Base-by-base conservation (phyloP, 2,329 filamentous ascomycete species). In the Emmonsiellopsis sp. region DNA sequence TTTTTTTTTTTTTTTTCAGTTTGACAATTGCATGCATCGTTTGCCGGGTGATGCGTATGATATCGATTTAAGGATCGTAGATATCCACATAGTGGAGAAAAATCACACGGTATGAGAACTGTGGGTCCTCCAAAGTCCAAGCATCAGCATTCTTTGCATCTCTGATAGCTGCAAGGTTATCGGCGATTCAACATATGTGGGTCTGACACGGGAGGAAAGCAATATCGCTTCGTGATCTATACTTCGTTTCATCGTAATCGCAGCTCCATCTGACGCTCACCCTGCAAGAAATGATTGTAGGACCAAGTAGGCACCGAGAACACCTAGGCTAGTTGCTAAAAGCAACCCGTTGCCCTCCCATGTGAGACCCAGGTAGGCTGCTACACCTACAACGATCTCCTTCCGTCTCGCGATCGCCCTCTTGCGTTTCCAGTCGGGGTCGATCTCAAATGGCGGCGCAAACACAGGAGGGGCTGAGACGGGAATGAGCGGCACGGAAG, bases 401-500 rank as follows among this genome's bases (percentile, higher is more conserved):
- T 77, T 77, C 42, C 69, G 71, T 53, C 82, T 74, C 7, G 83
- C 84, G 43, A 69, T 67, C 21, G 73, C 73, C 55, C 81, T 71
- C 59, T 74, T 74, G 34, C 68, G 61, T 61, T 71, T 75, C 83
- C 82, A 87, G 39, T 76, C 65, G 4, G 75, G 71, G 59, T 82
- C 77, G 46, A 85, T 71, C 14, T 73, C 63, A 62, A 82, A 86
- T 1, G 83, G 83, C 44, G 78, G 68, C 11, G 48, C 32, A n/a
- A 52, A 49, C 7, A 32, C n/a, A 11, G 39, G 49, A 14, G 77
- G 68, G 42, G 60, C 59, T 9, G 61, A 60, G 49, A 73, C 65
- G 6, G 68, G 57, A 11, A 65, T 59, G 5, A 88, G 71, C 1
- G 88, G 85, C 13, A 96, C 77, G 0, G 75, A 73, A 6, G 84